These are phyloP conservation scores for Apiospora malaysiana DNA, from an alignment of 2,329 filamentous ascomycete genomes.

Conservation along the genomic window DNA sequence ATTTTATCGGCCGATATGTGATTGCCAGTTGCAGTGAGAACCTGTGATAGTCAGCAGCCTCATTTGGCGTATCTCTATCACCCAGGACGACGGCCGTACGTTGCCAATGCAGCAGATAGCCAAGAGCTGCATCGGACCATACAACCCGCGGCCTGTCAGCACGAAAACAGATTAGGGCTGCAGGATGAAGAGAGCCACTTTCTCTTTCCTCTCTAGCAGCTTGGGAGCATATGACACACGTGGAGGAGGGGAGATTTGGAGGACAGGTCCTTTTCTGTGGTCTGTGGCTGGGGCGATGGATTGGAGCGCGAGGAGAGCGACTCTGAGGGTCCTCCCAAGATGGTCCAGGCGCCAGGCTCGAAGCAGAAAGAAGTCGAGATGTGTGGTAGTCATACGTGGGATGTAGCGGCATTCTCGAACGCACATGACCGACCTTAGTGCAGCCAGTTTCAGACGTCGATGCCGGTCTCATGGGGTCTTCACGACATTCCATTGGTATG, in stretches of 20 bases:
- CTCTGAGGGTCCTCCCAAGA: not conserved
- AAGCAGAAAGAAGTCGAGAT: not conserved
- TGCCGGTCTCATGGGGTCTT: constrained; percentile 7
- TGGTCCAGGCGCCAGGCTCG: not conserved
- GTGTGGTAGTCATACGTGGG: not conserved
- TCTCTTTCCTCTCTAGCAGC: not conserved
- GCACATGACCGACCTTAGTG: constrained; percentile 9
- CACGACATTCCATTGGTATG: not conserved
- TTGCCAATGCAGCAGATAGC: not conserved
- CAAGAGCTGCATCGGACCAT: not conserved
- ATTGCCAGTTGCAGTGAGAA: not conserved
- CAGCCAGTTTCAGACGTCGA: constrained; percentile 10
- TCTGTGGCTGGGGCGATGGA: not conserved
- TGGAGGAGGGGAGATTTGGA: not conserved
- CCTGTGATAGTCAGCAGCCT: not conserved
- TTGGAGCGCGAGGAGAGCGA: not conserved
- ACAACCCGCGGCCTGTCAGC: not conserved
- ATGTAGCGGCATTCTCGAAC: not conserved
- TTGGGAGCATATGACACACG: not conserved
- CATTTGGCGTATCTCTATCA: not conserved
- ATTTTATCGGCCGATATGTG: constrained; percentile 18
- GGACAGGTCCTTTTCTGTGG: not conserved
- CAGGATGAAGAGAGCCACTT: not conserved
- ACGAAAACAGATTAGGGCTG: not conserved
- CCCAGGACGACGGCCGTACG: not conserved